Evolutionary conservation across 257 asterid species (phyloP).

Genomic region (Capsicum pubescens): DNA sequence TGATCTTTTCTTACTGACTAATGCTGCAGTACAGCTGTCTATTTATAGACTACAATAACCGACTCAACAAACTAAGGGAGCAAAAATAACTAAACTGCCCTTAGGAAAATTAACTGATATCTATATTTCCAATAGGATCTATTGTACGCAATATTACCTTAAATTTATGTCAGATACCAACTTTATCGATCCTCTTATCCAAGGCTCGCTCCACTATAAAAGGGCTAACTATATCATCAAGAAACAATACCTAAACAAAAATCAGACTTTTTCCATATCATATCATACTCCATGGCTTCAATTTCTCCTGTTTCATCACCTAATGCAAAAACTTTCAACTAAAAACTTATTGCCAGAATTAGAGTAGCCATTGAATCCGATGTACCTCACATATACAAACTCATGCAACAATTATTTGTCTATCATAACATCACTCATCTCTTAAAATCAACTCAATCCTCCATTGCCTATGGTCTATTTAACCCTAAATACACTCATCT

Average conservation of each 20-base stretch:
- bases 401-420: background rate
- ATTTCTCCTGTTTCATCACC: background rate
- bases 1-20: no score
- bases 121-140: no score
- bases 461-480: background rate
- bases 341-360: background rate
- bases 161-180: no score
- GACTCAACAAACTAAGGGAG: no score
- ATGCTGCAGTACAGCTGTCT: no score
- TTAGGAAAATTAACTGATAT: no score
- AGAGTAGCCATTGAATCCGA: background rate
- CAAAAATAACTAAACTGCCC: no score
- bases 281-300: background rate
- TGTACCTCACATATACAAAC: slow-evolving; percentile 6
- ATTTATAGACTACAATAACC: no score
- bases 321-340: background rate
- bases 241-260: background rate
- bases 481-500: background rate
- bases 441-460: background rate
- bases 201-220: no score
- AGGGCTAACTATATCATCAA: background rate
- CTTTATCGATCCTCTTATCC: no score
- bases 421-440: slow-evolving; percentile 14
- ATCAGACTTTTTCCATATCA: background rate
- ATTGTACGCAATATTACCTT: no score